Evolutionary conservation across 768 basidiomycete genomes (phyloP), one percentile per base, ranked within the genome.

Genomic region (Solioccasus polychromus): DNA sequence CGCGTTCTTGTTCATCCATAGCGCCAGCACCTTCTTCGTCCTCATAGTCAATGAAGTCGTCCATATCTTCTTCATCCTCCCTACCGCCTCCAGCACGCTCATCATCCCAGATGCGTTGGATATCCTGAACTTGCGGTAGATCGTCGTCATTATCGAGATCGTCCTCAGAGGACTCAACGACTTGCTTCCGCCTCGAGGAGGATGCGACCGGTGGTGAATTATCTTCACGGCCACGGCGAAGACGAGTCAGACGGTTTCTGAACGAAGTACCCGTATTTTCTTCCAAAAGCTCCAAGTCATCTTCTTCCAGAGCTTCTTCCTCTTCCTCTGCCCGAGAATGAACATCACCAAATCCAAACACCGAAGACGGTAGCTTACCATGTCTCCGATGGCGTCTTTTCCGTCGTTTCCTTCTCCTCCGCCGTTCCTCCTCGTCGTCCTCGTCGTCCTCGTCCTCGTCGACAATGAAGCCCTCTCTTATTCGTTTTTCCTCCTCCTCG

Each of bases 381-480:
- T 62, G 70, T 61, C 75, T 78, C 35, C 71, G 68, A 64, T 87
- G 82, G 55, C 78, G 76, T 58, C 74, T 79, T 69, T 83, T 83
- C 60, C 83, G 77, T 51, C 79, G 75, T 63, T 83, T 90, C 48
- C 78, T 76, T 53, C 76, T 76, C 55, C 78, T 72, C 35, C 69
- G 75, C 47, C 76, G 71, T 44, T 75, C 77, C 35, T 76, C 74
- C 34, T 79, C 80, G 12, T 77, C 80, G 2, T 80, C 82, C 0
- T 81, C 86, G 4, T 86, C 88, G 0, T 92, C 90, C n/a, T 92
- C 87, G 1, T 88, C 92, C 48, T 94, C 91, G 8, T 88, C 88
- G 8, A 93, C 92, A 57, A 97, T 96, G 62, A 97, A 96, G 0
- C 90, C 93, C 39, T 93, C 88, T 40, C 82, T 72, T 45, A 96